Evolutionary conservation across 2,329 filamentous ascomycete genomes (phyloP).

Genomic region (Immersiporthe knoxdaviesiana): DNA sequence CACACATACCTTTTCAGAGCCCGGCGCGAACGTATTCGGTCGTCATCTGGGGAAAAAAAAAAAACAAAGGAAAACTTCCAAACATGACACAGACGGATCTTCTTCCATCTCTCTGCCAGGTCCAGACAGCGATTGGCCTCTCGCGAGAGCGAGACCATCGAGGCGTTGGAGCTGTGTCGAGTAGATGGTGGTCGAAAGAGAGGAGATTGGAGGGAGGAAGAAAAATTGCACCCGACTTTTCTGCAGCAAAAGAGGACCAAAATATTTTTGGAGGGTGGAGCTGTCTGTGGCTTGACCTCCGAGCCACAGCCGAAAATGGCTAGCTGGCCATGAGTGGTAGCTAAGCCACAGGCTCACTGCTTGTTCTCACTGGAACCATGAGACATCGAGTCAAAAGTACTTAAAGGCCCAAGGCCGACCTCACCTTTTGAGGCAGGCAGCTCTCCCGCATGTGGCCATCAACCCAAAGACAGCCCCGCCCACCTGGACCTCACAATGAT

Average conservation of each 20-base stretch:
- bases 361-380: constrained; percentile 1
- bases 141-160: background rate
- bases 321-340: constrained; percentile 7
- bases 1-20: constrained; percentile 29
- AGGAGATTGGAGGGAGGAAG: background rate
- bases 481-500: constrained; percentile 16
- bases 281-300: constrained; percentile 7
- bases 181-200: background rate
- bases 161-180: constrained; percentile 2
- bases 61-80: background rate
- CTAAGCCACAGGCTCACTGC: constrained; percentile 8
- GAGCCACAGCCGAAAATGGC: background rate
- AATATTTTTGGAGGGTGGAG: constrained; percentile 8
- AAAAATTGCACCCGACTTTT: constrained; percentile 3
- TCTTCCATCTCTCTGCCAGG: background rate
- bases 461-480: constrained; percentile 13
- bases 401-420: constrained; percentile 23
- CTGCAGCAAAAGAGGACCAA: background rate
- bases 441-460: constrained; percentile 19
- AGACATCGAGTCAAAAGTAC: constrained; percentile 29
- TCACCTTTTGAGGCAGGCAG: constrained; percentile 5
- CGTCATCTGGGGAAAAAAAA: background rate
- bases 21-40: background rate
- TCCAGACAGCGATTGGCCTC: too few relatives aligned
- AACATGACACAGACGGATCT: background rate